phyloP scores from a whole-genome alignment of 345 rosid genomes.

The Lepidium didymum region DNA sequence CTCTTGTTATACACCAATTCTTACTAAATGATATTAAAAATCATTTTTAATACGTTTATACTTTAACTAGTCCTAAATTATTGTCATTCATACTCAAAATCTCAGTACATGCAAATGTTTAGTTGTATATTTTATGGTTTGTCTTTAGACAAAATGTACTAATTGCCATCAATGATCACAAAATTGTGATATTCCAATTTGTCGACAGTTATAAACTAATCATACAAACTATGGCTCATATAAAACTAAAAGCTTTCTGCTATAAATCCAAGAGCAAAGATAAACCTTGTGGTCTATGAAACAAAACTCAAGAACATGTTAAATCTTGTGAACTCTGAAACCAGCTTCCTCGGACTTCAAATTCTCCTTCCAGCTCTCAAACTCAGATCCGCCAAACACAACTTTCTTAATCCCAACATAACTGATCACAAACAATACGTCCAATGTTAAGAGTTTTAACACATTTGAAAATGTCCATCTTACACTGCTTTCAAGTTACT shows the following conservation, averaged over 20 bases:
- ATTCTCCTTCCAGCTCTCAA: constrained; percentile 75
- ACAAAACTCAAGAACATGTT: constrained; percentile 18
- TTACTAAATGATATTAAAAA: neutral
- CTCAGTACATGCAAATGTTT: neutral
- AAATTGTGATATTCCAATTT: neutral
- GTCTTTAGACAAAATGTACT: neutral
- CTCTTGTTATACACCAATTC: neutral
- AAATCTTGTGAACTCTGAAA: constrained; percentile 63
- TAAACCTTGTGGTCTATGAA: constrained; percentile 35
- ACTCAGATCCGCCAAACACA: constrained; percentile 81
- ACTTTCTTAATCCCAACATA: constrained; percentile 73
- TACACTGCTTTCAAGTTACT: neutral
- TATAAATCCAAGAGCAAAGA: neutral
- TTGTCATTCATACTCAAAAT: neutral
- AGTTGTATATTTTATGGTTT: neutral
- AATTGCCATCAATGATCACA: neutral
- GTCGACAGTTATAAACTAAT: neutral
- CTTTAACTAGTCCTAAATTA: neutral
- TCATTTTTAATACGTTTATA: neutral
- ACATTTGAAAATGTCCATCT: neutral
- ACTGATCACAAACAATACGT: constrained; percentile 33
- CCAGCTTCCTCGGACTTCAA: constrained; percentile 66
- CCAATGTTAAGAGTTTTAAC: neutral
- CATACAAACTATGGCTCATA: neutral
- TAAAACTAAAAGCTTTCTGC: neutral